These are phyloP conservation scores for Neofusicoccum parvum DNA, from an alignment of 2,329 filamentous ascomycete genomes.

Conservation along the genomic window DNA sequence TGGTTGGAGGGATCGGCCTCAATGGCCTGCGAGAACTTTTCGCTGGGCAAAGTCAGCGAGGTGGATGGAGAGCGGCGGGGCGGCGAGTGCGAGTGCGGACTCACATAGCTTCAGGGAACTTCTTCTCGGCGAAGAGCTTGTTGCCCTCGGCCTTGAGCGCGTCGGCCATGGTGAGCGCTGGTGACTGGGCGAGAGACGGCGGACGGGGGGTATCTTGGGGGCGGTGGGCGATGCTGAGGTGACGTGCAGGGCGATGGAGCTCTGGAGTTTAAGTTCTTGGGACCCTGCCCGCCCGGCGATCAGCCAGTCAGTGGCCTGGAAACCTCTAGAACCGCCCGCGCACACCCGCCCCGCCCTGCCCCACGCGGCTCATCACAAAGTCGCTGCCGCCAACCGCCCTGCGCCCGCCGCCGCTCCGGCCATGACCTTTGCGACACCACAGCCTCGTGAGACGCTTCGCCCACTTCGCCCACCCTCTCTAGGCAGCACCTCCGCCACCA, in stretches of 20 bases:
- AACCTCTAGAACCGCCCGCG: slow-evolving; percentile 4
- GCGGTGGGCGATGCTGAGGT: background rate
- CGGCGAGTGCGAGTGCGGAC: slow-evolving; percentile 41
- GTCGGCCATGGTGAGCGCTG: slow-evolving; percentile 59
- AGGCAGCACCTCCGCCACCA: background rate
- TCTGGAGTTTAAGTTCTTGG: slow-evolving; percentile 11
- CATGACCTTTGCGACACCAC: background rate
- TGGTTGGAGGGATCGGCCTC: slow-evolving; percentile 83
- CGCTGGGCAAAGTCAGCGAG: slow-evolving; percentile 54
- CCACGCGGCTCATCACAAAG: background rate
- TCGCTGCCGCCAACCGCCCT: background rate
- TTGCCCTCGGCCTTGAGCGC: slow-evolving; percentile 97
- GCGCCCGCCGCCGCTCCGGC: background rate
- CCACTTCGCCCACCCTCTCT: background rate
- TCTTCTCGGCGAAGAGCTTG: slow-evolving; percentile 96
- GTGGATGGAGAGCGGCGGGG: slow-evolving; percentile 24
- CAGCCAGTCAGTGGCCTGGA: slow-evolving; percentile 13
- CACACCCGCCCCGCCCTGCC: background rate
- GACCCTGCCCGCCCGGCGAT: background rate
- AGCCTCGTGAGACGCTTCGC: background rate
- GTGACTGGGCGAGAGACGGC: background rate
- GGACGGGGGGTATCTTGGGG: background rate
- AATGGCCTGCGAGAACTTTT: slow-evolving; percentile 94
- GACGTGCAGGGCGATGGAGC: slow-evolving; percentile 6
- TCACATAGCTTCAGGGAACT: slow-evolving; percentile 94